Evolutionary conservation across 2,329 filamentous ascomycete genomes (phyloP), one percentile per base, ranked within the genome.

Genomic region (Xenosphaeropsis pyriputrescens): DNA sequence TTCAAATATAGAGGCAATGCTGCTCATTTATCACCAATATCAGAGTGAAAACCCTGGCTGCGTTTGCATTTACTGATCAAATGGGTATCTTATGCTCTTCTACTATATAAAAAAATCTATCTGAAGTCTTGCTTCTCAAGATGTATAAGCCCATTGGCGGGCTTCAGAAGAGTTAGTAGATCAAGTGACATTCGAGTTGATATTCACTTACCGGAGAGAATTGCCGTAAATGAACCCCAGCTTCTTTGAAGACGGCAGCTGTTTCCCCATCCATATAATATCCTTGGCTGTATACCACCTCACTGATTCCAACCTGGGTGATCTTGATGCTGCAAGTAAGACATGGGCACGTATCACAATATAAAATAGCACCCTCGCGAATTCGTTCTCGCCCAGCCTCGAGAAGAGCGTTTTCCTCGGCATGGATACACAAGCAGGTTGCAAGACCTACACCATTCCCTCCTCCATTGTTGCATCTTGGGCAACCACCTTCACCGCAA

Each of bases 291-390:
- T 94, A 98, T 12, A 98, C 88, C 12, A 98, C 91, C 65, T 98
- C 91, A 32, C 74, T 76, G 47, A 98, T 94, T 14, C 91, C 91
- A 6, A 96, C 85, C 62, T 98, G 91, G 16, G 85, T 84, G 52
- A 98, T 96, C 65, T 98, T 98, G 64, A 98, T 93, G 51, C 85
- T 94, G 60, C 91, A 98, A 2, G 91, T 98, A 57, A 98, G 65
- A 56, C 91, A 98, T 4, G 91, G 91, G 58, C 91, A 98, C 47
- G 88, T 95, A 55, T 95, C 85, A 59, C 88, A 95, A 61, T 95
- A 98, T 18, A 98, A 64, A 36, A 85, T 82, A 29, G 83, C 75
- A 4, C 79, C 83, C 39, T 85, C 80, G 15, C 85, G 68, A 47
- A 98, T 85, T 41, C 91, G 70, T 59, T 96, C 91, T 49, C 91